Base-by-base conservation (phyloP, 164 flowering plant genomes). In the Saururus chinensis region DNA sequence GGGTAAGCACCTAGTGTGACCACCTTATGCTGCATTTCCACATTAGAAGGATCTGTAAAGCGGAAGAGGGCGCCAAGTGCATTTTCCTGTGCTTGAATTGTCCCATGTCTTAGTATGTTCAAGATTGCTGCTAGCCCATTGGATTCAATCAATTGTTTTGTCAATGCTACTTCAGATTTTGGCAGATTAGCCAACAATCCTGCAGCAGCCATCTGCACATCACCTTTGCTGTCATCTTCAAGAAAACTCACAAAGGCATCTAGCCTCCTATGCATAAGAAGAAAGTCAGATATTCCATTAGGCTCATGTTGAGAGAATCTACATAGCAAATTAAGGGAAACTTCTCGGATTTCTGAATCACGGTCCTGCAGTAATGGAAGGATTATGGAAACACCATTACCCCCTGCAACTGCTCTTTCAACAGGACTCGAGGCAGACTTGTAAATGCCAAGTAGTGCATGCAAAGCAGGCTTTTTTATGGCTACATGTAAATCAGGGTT, bases 151-250 rank as follows among this genome's bases (percentile, higher is more conserved):
- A 86, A 66, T 58, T 68, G 80, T 63, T 48, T 65, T 1, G 86
- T 84, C 21, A 84, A 79, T 40, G 40, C 51, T 17, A 63, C 57
- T 68, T 84, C 86, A 19, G 92, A 84, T 72, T 82, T 87, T 37
- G 89, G 89, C 26, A 87, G 85, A 65, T 81, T 76, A 53, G 84
- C 85, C 48, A 87, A 56, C 59, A 84, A 71, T 40, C 87, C 86
- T 41, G 79, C 85, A 17, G 84, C 83, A 19, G 93, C 86, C 77
- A 70, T 75, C 66, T 86, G 88, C 23, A 74, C 69, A 53, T 75
- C 79, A 45, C 57, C 40, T 53, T 66, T 69, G 12, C 61, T 70
- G 24, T 68, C 76, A 68, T 83, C 82, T 73, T 84, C 77, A n/a
- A 87, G 82, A 71, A 79, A 77, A 1, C 78, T 72, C 16, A 84